phyloP scores from a whole-genome alignment of 306 rosid species.

The Oxytropis ochrocephala region DNA sequence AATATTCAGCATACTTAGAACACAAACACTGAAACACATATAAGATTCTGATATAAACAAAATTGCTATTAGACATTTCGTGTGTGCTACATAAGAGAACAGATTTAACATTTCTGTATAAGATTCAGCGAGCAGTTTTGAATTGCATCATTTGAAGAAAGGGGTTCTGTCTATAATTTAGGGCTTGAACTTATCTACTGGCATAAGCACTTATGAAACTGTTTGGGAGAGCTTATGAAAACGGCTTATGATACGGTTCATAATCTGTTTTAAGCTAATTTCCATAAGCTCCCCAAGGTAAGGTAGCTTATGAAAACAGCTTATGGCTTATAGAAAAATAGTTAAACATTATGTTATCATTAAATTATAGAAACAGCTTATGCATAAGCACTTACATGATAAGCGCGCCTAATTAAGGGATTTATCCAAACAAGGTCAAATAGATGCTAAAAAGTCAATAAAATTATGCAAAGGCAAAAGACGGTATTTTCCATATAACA shows the following conservation, averaged over 20 bases:
- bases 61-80: not conserved
- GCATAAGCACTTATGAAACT: too few relatives aligned
- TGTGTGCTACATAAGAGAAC: not conserved
- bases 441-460: not conserved
- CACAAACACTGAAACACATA: not conserved
- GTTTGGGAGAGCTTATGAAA: too few relatives aligned
- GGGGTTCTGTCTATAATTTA: not conserved
- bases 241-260: too few relatives aligned
- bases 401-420: too few relatives aligned
- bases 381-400: too few relatives aligned
- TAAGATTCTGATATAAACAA: not conserved
- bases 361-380: too few relatives aligned
- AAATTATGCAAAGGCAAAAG: not conserved
- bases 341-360: too few relatives aligned
- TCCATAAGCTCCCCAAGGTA: too few relatives aligned
- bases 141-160: not conserved
- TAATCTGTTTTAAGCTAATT: too few relatives aligned
- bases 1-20: not conserved
- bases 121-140: not conserved
- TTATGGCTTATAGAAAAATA: too few relatives aligned
- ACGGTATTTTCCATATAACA: not conserved
- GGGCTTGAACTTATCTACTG: too few relatives aligned
- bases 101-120: not conserved
- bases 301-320: too few relatives aligned
- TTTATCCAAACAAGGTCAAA: not conserved